Evolutionary conservation across 345 rosid species (phyloP), one percentile per base, ranked within the genome.

Genomic region (Mangifera indica): DNA sequence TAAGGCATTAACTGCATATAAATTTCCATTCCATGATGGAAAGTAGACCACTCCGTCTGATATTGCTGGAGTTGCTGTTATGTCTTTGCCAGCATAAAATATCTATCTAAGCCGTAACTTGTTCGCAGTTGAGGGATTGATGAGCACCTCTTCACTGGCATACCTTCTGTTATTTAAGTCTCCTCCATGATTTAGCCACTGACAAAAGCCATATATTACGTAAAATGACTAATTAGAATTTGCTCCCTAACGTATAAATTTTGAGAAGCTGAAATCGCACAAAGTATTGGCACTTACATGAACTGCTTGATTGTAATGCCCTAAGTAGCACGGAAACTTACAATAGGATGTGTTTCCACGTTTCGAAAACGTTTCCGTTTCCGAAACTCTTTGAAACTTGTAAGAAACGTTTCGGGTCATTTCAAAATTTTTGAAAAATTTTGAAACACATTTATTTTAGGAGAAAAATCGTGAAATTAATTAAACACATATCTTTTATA

Each of bases 151-250:
- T 22, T 73, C 79, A 0, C 0, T 13, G 15, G 83, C 86, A 26
- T 25, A 66, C 60, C 84, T 82, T 15, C 79, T 51, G 76, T 87
- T 83, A 5, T 8, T 22, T 13, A 81, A 49, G 45, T 81, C 73
- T 13, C 76, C 85, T 18, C 88, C 83, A 18, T 81, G 90, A 71
- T 79, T 87, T 72, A 72, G 48, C 91, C 87, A 84, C 83, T 85
- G 68, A 71, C 70, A 72, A 1, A 24, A 60, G 17, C 5, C 26
- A 60, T 24, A 21, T 10, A 25, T 1, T 11, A 21, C 37, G 37
- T 34, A 34, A 34, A 34, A 34, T 34, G 37, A 34, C 3, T 34
- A 34, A 3, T 3, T 4, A 34, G 37, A 34, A 4, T 34, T 34
- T 34, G 37, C 37, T 34, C 37, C 37, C 37, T 34, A 3, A 7